Percentiles rank a stretch among this genome's conserved stretches.
Evolutionary conservation across 2,329 filamentous ascomycete genomes (phyloP).

Genomic region (Mariannaea elegans): DNA sequence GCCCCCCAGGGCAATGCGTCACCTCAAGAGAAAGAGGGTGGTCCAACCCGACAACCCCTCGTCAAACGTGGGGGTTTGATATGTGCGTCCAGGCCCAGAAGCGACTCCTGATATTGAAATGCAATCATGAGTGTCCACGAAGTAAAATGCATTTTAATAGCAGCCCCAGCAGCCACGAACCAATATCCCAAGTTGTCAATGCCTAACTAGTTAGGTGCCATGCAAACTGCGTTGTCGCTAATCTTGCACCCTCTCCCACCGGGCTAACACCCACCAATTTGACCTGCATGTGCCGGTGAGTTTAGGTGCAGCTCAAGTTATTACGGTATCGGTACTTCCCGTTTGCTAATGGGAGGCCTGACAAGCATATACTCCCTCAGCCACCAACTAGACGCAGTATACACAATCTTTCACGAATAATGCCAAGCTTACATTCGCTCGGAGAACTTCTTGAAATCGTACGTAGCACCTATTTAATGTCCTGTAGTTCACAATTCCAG

Average conservation of each 20-base stretch:
- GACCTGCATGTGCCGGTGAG: slow-evolving; percentile 35
- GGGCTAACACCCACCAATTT: slow-evolving; percentile 29
- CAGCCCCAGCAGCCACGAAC: slow-evolving; percentile 28
- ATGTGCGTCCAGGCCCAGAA: slow-evolving; percentile 31
- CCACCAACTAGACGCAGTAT: not conserved
- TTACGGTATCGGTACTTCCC: slow-evolving; percentile 17
- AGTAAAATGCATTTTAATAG: slow-evolving; percentile 28
- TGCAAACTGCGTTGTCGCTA: slow-evolving; percentile 37
- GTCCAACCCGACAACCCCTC: slow-evolving; percentile 19
- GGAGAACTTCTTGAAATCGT: too few species aligned
- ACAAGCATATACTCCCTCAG: slow-evolving; percentile 2
- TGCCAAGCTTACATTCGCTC: not conserved
- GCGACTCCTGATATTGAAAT: slow-evolving; percentile 35
- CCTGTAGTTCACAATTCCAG: not conserved
- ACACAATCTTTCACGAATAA: not conserved
- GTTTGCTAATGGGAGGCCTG: not conserved
- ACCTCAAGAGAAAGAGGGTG: not conserved
- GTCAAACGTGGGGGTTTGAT: slow-evolving; percentile 27
- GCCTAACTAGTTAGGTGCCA: slow-evolving; percentile 35
- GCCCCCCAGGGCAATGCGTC: slow-evolving; percentile 10
- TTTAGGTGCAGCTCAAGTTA: slow-evolving; percentile 23
- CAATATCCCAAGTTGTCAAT: slow-evolving; percentile 38
- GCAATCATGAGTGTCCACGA: slow-evolving; percentile 31
- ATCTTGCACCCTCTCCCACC: slow-evolving; percentile 34
- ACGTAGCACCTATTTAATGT: too few species aligned